phyloP scores from a whole-genome alignment of 2,329 filamentous ascomycete species.

The Aspergillus melleus region DNA sequence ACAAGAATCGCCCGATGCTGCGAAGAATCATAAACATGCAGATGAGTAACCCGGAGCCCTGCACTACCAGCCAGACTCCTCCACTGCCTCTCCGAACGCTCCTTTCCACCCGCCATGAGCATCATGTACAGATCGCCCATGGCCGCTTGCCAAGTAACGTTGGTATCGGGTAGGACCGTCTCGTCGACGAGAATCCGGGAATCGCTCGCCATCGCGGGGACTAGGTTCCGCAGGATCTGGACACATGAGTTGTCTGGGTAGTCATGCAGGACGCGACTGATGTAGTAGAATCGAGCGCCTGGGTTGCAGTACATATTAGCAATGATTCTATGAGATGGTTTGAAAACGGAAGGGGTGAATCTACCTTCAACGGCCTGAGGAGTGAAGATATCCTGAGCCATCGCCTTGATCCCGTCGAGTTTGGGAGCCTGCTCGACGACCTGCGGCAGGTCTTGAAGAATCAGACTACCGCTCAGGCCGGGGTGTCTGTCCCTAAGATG shows the following conservation, averaged over 20 bases:
- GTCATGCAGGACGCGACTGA: constrained; percentile 8
- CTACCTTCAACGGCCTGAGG: constrained; percentile 8
- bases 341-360: background rate
- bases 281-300: constrained; percentile 14
- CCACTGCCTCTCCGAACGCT: background rate
- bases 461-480: background rate
- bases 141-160: constrained; percentile 1
- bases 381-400: constrained; percentile 18
- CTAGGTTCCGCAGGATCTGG: constrained; percentile 4
- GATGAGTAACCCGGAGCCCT: background rate
- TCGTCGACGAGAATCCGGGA: constrained; percentile 12
- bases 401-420: background rate
- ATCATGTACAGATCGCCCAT: constrained; percentile 10
- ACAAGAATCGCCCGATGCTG: background rate
- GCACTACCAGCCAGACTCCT: background rate
- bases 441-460: constrained; percentile 9
- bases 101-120: background rate
- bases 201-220: constrained; percentile 12
- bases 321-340: background rate
- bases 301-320: background rate
- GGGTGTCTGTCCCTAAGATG: background rate
- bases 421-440: background rate
- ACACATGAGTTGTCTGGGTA: constrained; percentile 11
- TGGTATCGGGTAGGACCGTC: constrained; percentile 1
- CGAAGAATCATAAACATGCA: background rate